Percentiles rank a stretch among this genome's conserved stretches.
Conservation (phyloP, 2,329 filamentous ascomycete genomes). For the Fusarium nurragi region DNA sequence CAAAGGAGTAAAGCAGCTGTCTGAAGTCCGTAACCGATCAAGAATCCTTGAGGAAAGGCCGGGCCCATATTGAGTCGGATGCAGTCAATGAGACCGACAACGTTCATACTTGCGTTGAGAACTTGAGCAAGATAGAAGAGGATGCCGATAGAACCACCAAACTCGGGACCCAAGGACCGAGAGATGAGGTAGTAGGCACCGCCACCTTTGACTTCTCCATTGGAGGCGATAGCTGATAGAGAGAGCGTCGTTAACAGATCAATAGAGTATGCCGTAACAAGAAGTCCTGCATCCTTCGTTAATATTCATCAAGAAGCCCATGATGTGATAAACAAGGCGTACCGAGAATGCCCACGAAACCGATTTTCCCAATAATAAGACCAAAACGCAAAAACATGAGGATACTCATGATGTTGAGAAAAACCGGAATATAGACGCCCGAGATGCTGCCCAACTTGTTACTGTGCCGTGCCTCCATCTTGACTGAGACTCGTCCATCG, state of each 20-base stretch:
- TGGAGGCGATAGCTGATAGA: conserved; percentile 87
- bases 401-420: conserved; percentile 87
- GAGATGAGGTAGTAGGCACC: conserved; percentile 92
- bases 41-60: conserved; percentile 75
- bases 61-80: conserved; percentile 78
- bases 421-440: conserved; percentile 88
- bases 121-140: conserved; percentile 92
- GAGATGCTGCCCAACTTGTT: conserved; percentile 79
- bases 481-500: conserved; percentile 34
- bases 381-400: conserved; percentile 93
- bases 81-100: conserved; percentile 86
- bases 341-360: conserved; percentile 83
- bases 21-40: conserved; percentile 80
- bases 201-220: conserved; percentile 87
- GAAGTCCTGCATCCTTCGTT: conserved; percentile 63
- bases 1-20: conserved; percentile 77
- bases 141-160: conserved; percentile 87
- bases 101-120: conserved; percentile 87
- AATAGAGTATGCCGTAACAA: conserved; percentile 79
- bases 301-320: neutral
- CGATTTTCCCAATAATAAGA: conserved; percentile 82
- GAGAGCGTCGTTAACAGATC: conserved; percentile 87
- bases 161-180: conserved; percentile 84
- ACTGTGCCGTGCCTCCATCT: conserved; percentile 51
- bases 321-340: conserved; percentile 42